Base-by-base conservation (phyloP, 2,329 filamentous ascomycete genomes). In the Venturia oleaginea region DNA sequence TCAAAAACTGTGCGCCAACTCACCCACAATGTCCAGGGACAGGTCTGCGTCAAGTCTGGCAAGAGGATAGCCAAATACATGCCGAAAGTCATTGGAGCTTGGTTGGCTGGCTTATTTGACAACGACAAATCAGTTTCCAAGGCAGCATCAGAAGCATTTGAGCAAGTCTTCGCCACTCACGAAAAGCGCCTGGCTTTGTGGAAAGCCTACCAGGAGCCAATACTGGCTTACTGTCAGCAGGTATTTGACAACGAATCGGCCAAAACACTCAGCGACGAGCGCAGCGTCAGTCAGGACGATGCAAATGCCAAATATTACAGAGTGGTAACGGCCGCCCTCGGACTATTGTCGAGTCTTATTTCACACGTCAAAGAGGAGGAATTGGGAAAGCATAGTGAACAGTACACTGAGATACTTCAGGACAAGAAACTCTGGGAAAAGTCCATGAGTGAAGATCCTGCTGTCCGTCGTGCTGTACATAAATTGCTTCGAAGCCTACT, bases 61-160 rank as follows among this genome's bases (percentile, higher is more conserved):
- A 96, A 94, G 79, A 86, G 92, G 67, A 90, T 96, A 77, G 91
- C 91, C 67, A 90, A 85, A 67, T 83, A 88, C 69, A 81, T 99
- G 67, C 86, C 91, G 15, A 86, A 84, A 66, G 81, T 95, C 42
- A 86, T 95, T 57, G 92, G 89, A 11, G 83, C 91, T n/a, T 99
- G 95, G 94, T 82, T 97, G 15, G 89, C 90, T 8, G 94, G 93
- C 0, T 84, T 89, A 1, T 96, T 92, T 72, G 94, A 99, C 74
- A 88, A 85, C 68, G 93, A 99, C 72, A 86, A 86, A 64, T 82
- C 82, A 22, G 91, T 92, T 17, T 82, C 89, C 8, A 85, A 86
- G 65, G 86, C 90, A n/a, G 92, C 92, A 1, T 82, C 84, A 65
- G 87, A 93, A 57, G 89, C 92, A 0, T 80, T 97, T 22, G 83